Conservation (phyloP, 2,329 filamentous ascomycete genomes). For the Exophiala xenobiotica region DNA sequence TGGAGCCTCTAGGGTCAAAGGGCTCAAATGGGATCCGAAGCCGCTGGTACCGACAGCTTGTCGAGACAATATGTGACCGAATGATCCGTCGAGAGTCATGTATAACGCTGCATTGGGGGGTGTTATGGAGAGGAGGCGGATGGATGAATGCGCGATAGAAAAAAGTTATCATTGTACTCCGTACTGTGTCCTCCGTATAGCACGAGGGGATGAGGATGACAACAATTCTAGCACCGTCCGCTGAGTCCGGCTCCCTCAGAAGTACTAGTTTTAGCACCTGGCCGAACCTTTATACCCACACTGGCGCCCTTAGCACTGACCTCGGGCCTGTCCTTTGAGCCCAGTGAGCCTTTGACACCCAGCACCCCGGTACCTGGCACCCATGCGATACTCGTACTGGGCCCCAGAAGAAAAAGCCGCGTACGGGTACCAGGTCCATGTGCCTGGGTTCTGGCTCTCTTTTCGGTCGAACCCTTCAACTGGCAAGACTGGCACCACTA, state of each 20-base stretch:
- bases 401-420: background rate
- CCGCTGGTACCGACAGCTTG: background rate
- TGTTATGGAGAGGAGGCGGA: too few relatives aligned
- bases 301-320: too few relatives aligned
- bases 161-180: too few relatives aligned
- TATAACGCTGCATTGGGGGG: background rate
- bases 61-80: background rate
- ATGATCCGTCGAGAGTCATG: background rate
- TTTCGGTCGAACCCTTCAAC: background rate
- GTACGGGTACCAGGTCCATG: background rate
- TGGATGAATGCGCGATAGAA: too few relatives aligned
- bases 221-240: background rate
- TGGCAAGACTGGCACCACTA: too few relatives aligned
- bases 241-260: background rate
- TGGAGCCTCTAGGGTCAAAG: background rate
- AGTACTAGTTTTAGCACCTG: background rate
- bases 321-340: too few relatives aligned
- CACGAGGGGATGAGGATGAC: background rate
- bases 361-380: background rate
- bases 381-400: background rate
- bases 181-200: background rate
- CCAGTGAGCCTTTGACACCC: too few relatives aligned
- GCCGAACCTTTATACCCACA: background rate
- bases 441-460: background rate
- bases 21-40: background rate